Evolutionary conservation across 495 filamentous ascomycete species (phyloP), one percentile per base, ranked within the genome.

Genomic region (Lasiosphaeria miniovina): DNA sequence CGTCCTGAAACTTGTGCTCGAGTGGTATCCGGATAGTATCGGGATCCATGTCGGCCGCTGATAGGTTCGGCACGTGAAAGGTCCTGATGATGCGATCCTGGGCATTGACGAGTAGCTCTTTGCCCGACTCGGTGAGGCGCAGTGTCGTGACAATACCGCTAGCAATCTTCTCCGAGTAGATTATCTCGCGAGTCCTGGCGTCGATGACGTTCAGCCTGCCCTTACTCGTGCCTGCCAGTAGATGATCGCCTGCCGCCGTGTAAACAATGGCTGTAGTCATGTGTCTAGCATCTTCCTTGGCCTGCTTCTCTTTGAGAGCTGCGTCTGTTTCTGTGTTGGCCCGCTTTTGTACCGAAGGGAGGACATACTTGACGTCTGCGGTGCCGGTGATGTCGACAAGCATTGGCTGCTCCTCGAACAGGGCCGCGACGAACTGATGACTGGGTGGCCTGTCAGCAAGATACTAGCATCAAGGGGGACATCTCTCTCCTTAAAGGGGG

Each of bases 1-100:
- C 90, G 71, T 99, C 94, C 74, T 97, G 93, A 67, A 97, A 98
- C 71, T 96, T 97, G 71, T 98, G 95, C 69, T 99, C 95, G 31
- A 97, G 87, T 38, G 93, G 89, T 24, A 99, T 80, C 58, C 90
- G 86, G 65, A 97, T 89, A 12, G 82, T 86, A 59, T 88, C 86
- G 11, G 80, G 80, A 57, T 88, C 82, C 32, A 89, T 74, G 54
- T 82, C 80, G 15, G 76, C 71, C 4, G 74, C 76, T 7, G 77
- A 77, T 40, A 79, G 72, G 57, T 84, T 78, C 3, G 81, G 80
- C 35, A 84, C 61, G 55, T 90, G 82, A 55, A 98, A 85, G 12
- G 93, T 96, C 58, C 94, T 86, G 65, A 98, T 91, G 24, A 97
- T 90, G 36, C 94, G 85, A 69, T 98, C 94, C 36, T 89, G 90